Conservation (phyloP, 495 filamentous ascomycete species). For the Hyaloscypha bicolor region DNA sequence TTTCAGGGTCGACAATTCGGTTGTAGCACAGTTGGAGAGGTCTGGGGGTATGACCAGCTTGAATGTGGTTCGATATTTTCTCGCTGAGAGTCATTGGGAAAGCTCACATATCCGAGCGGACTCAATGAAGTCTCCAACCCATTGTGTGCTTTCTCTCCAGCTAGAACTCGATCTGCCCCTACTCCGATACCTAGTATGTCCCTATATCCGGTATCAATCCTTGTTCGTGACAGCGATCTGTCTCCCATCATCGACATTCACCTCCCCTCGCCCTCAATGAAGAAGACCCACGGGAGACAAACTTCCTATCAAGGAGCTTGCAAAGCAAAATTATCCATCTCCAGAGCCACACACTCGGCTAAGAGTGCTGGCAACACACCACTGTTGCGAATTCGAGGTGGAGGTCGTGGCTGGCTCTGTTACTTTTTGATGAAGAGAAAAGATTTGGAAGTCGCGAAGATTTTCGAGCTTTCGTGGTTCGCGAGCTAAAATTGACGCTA, state of each 20-base stretch:
- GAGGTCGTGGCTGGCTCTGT: constrained; percentile 69
- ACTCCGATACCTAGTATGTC: background rate
- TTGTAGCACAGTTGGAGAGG: background rate
- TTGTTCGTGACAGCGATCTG: constrained; percentile 17
- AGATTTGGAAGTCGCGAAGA: constrained; percentile 32
- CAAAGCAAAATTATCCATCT: constrained; percentile 31
- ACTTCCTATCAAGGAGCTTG: constrained; percentile 37
- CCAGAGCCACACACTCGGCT: constrained; percentile 52
- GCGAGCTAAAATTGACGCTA: background rate
- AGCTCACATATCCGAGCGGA: background rate
- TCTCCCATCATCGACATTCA: constrained; percentile 37
- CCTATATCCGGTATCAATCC: background rate
- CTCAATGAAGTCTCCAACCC: background rate
- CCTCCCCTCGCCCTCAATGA: constrained; percentile 32
- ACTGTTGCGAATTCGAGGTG: constrained; percentile 57
- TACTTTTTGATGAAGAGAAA: constrained; percentile 53
- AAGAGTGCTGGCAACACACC: constrained; percentile 63
- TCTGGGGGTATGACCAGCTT: background rate
- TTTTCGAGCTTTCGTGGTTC: constrained; percentile 22
- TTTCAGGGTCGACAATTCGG: background rate
- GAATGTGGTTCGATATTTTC: background rate
- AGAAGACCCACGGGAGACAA: constrained; percentile 34
- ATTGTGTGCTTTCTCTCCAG: background rate
- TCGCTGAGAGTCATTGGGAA: background rate
- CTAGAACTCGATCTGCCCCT: background rate